Percentiles rank a stretch among this genome's conserved stretches.
Conservation (phyloP, 768 basidiomycete species). For the Rhodotorula kratochvilovae region DNA sequence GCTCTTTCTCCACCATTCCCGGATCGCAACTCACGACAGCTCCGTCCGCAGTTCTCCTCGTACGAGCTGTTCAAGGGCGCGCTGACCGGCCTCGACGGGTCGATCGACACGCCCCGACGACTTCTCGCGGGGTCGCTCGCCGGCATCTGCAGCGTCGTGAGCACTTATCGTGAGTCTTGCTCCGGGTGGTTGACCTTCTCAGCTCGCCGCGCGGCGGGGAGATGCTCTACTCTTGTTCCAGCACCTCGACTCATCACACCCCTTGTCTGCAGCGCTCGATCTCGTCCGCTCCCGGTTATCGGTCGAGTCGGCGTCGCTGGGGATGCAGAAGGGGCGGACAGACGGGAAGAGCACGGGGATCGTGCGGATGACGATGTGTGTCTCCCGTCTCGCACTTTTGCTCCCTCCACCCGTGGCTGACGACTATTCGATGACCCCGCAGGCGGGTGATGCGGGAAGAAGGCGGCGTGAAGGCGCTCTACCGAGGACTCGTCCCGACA, state of each 20-base stretch:
- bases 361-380: constrained; percentile 78
- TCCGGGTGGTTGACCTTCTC: background rate
- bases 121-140: constrained; percentile 82
- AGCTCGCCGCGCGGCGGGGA: too few species aligned
- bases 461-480: constrained; percentile 76
- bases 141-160: constrained; percentile 77
- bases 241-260: background rate
- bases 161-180: constrained; percentile 35
- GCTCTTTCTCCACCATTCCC: constrained; percentile 21
- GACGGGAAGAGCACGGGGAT: constrained; percentile 51
- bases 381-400: background rate
- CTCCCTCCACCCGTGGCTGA: background rate
- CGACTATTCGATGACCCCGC: background rate
- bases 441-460: constrained; percentile 74
- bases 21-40: background rate
- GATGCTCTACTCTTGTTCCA: too few species aligned
- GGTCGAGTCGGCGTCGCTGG: constrained; percentile 56
- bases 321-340: constrained; percentile 10
- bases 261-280: constrained; percentile 65
- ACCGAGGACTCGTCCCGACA: constrained; percentile 78
- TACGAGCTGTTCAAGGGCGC: constrained; percentile 53
- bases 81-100: constrained; percentile 60
- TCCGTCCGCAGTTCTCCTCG: constrained; percentile 18
- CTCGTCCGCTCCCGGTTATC: constrained; percentile 86
- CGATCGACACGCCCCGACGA: constrained; percentile 82